These are phyloP conservation scores for Cystobasidium pallidum DNA, from an alignment of 1,284 basidiomycete genomes.

Conservation along the genomic window DNA sequence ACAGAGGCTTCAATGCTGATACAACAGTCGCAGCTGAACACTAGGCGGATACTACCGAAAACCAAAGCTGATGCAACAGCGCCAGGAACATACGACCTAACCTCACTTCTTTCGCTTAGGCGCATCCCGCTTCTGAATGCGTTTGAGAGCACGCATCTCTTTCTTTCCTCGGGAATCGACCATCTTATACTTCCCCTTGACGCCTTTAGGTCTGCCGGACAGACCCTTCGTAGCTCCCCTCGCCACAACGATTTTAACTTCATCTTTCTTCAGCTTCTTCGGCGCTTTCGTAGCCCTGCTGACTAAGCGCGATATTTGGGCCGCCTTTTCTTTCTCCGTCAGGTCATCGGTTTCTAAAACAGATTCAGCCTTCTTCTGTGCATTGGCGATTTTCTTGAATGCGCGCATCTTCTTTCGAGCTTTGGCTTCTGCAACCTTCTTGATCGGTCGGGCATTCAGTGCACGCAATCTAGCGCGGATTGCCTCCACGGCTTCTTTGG, in stretches of 20 bases:
- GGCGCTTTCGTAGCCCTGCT: conserved; percentile 65
- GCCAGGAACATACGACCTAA: not conserved
- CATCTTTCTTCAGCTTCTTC: conserved; percentile 64
- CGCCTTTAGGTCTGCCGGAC: conserved; percentile 91
- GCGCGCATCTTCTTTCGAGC: conserved; percentile 94
- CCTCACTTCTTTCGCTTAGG: conserved; percentile 34
- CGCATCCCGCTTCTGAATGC: conserved; percentile 51
- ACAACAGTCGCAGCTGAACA: too few relatives aligned
- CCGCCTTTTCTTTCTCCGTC: conserved; percentile 91
- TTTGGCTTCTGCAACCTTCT: conserved; percentile 98
- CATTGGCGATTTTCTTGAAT: conserved; percentile 81
- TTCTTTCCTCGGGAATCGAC: conserved; percentile 65
- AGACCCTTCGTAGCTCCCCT: conserved; percentile 85
- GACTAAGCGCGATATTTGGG: conserved; percentile 90
- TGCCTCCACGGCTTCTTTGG: conserved; percentile 88
- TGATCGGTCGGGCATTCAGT: conserved; percentile 95
- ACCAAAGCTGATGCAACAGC: too few relatives aligned
- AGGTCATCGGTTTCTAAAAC: conserved; percentile 86
- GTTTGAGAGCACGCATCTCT: conserved; percentile 53
- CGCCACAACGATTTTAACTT: conserved; percentile 88
- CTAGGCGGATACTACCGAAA: too few relatives aligned
- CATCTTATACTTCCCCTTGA: conserved; percentile 82
- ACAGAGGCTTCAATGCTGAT: too few relatives aligned
- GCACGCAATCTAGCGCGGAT: conserved; percentile 89
- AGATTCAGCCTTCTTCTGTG: conserved; percentile 94